Evolutionary conservation across 495 filamentous ascomycete genomes (phyloP).

Genomic region (Chaetomidium leptoderma): DNA sequence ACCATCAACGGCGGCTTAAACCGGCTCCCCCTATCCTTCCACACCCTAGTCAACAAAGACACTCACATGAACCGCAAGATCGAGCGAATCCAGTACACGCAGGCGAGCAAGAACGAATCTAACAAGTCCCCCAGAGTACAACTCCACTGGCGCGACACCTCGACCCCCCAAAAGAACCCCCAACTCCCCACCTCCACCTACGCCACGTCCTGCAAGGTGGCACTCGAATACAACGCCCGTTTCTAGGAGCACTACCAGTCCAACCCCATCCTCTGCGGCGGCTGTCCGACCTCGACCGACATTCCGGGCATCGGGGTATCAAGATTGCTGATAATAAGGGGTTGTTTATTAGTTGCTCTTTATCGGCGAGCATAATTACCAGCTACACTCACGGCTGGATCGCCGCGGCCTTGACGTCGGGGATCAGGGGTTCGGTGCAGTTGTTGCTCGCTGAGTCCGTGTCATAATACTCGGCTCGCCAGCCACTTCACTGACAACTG

Average conservation of each 20-base stretch:
- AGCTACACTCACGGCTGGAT: conserved; percentile 75
- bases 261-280: conserved; percentile 59
- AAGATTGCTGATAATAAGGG: background rate
- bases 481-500: conserved; percentile 1
- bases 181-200: conserved; percentile 36
- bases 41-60: conserved; percentile 52
- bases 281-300: conserved; percentile 52
- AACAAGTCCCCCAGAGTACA: conserved; percentile 32
- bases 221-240: conserved; percentile 57
- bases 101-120: conserved; percentile 33
- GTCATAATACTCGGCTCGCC: background rate
- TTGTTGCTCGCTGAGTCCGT: conserved; percentile 45
- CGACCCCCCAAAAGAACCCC: background rate
- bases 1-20: conserved; percentile 63
- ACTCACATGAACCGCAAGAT: conserved; percentile 54
- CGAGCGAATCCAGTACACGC: conserved; percentile 41
- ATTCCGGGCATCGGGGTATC: conserved; percentile 51
- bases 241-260: conserved; percentile 62
- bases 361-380: conserved; percentile 66
- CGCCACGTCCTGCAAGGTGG: conserved; percentile 59
- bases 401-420: conserved; percentile 61
- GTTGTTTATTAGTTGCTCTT: conserved; percentile 53
- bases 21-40: conserved; percentile 58
- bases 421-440: conserved; percentile 61
- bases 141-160: conserved; percentile 5